Evolutionary conservation across 202 grass and related monocot species (phyloP).

Genomic region (Digitaria exilis): DNA sequence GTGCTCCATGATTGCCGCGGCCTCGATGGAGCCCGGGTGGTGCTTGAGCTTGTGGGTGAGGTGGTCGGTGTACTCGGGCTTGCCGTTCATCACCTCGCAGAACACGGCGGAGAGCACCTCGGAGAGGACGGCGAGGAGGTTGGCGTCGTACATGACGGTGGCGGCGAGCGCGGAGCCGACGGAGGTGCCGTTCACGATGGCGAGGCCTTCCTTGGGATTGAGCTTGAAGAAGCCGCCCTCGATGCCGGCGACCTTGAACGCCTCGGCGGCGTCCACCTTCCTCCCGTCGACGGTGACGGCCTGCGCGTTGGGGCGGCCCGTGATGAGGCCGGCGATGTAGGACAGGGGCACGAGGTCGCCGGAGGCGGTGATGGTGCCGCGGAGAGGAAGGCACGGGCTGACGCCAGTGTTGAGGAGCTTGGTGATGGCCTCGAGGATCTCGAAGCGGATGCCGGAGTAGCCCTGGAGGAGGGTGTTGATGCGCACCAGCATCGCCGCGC

Average conservation of each 20-base stretch:
- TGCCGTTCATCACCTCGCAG: conserved; percentile 89
- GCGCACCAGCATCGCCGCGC: conserved; percentile 75
- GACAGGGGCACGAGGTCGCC: conserved; percentile 81
- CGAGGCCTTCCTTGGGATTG: conserved; percentile 90
- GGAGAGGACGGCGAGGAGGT: conserved; percentile 66
- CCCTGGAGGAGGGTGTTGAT: conserved; percentile 83
- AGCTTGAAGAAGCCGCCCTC: conserved; percentile 81
- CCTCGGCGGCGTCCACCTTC: conserved; percentile 75
- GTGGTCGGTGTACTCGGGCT: conserved; percentile 79
- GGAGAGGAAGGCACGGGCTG: conserved; percentile 78
- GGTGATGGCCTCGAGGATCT: conserved; percentile 83
- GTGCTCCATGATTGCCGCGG: conserved; percentile 89
- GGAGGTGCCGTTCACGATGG: conserved; percentile 88
- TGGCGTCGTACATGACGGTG: conserved; percentile 69
- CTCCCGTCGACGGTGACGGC: conserved; percentile 54
- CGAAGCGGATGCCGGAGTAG: conserved; percentile 80
- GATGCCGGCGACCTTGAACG: conserved; percentile 80
- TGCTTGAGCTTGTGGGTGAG: conserved; percentile 91
- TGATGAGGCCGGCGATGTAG: conserved; percentile 85
- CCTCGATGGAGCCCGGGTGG: conserved; percentile 84
- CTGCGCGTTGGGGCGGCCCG: conserved; percentile 72
- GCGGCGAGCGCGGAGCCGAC: conserved; percentile 82
- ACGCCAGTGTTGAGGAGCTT: conserved; percentile 71
- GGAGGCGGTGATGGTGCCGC: conserved; percentile 85
- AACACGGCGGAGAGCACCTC: conserved; percentile 77